Conservation (phyloP, 148 eudicot species). For the Arctostaphylos glauca region DNA sequence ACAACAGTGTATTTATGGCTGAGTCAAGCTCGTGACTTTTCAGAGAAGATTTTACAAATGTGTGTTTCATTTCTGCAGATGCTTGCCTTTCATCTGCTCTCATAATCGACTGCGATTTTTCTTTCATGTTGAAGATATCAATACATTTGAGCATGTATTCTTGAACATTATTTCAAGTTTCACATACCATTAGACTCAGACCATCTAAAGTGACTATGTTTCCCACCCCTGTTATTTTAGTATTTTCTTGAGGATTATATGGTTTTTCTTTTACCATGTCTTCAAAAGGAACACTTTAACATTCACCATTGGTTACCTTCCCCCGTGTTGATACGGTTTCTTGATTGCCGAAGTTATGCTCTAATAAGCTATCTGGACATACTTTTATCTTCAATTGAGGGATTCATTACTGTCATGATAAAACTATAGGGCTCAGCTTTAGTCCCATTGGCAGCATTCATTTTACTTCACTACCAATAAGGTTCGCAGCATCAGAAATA, state of each 20-base stretch:
- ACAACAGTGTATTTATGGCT: background rate
- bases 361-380: background rate
- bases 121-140: background rate
- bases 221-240: background rate
- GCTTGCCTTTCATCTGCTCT: background rate
- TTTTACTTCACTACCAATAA: background rate
- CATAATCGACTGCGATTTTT: background rate
- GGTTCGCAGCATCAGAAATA: background rate
- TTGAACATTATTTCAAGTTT: background rate
- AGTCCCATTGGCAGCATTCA: background rate
- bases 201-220: background rate
- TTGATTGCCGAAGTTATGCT: background rate
- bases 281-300: background rate
- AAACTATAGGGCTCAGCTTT: background rate
- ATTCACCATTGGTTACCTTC: background rate
- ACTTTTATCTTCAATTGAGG: background rate
- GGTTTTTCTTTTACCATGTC: background rate
- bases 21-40: background rate
- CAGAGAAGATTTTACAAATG: background rate
- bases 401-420: background rate
- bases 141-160: background rate
- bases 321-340: background rate
- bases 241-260: background rate
- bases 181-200: background rate
- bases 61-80: slow-evolving; percentile 1